phyloP scores from a whole-genome alignment of 371 early-diverging fungal species.

The Mortierella sp. region DNA sequence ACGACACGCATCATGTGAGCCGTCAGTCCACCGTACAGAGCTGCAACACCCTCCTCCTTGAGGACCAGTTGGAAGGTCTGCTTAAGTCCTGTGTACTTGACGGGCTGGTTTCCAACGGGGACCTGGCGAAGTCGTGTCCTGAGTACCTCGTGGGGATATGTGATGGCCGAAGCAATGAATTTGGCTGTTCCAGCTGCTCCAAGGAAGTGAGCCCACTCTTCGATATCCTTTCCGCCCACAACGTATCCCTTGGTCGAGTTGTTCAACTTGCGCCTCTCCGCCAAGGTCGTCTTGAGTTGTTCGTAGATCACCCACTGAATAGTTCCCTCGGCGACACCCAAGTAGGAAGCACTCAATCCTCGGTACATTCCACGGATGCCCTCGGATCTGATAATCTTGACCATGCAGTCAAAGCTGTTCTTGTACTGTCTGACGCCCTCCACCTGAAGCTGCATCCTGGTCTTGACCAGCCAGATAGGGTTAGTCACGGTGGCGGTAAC shows the following conservation, averaged over 20 bases:
- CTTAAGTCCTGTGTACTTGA: constrained; percentile 86
- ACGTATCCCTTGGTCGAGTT: constrained; percentile 23
- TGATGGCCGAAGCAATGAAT: constrained; percentile 86
- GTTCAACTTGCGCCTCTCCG: constrained; percentile 35
- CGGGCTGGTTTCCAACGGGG: constrained; percentile 60
- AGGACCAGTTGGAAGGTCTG: constrained; percentile 80
- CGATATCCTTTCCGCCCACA: constrained; percentile 43
- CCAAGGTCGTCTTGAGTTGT: constrained; percentile 76
- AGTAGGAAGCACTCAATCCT: constrained; percentile 92
- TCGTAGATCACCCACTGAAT: constrained; percentile 98
- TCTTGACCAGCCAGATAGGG: constrained; percentile 98
- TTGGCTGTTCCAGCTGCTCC: constrained; percentile 91
- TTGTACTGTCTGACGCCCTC: constrained; percentile 69
- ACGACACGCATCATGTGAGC: constrained; percentile 96
- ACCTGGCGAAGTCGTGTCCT: constrained; percentile 91
- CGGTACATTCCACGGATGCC: constrained; percentile 89
- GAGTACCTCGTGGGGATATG: constrained; percentile 92
- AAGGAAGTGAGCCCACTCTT: constrained; percentile 84
- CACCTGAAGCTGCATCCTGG: constrained; percentile 91
- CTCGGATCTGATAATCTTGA: constrained; percentile 80
- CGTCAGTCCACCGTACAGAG: constrained; percentile 94
- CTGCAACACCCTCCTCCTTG: constrained; percentile 88
- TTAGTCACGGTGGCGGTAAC: constrained; percentile 88
- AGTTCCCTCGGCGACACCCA: constrained; percentile 89
- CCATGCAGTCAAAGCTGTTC: constrained; percentile 83